Base-by-base conservation (phyloP, 345 rosid species). In the Aegle marmelos region DNA sequence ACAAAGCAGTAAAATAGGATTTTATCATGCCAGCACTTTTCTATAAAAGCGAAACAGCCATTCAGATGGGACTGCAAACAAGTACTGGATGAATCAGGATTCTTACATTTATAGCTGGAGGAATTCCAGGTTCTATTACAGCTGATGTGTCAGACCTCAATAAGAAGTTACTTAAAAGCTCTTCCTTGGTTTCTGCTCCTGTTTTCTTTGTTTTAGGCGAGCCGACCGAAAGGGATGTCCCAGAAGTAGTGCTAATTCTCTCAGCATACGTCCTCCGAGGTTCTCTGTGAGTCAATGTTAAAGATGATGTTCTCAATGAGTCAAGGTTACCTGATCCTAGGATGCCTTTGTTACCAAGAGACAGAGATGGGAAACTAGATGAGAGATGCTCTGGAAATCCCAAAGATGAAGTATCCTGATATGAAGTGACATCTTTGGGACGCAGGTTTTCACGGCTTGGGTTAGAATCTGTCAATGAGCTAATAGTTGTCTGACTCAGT, bases 191-290 rank as follows among this genome's bases (percentile, higher is more conserved):
- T 83, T 94, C 98, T 76, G 90, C 86, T 77, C 98, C 97, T 1
- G 94, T 90, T 85, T 97, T 94, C 98, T 96, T 97, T 76, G 85
- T 82, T 88, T 94, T 97, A 3, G 98, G 98, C 11, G 99, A 92
- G 75, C 88, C 86, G 27, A 77, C 80, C 34, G 89, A 75, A 61
- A 85, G 83, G 70, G 97, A 88, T 50, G 84, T 74, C 28, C 90
- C 87, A 83, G 98, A 82, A 81, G 92, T 81, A 73, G 97, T 88
- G 83, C 98, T 86, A 81, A 91, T 92, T 86, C 98, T 90, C 88
- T 96, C 98, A 8, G 95, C 94, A 73, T 89, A 94, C 58, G 92
- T 88, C 80, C 90, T 85, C 33, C 94, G 97, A 73, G 96, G 86
- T 39, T 53, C 57, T 4, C 57, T 22, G 57, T 53, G 57, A 53